Conservation (phyloP, 1,284 basidiomycete species). For the Heterobasidion irregulare region DNA sequence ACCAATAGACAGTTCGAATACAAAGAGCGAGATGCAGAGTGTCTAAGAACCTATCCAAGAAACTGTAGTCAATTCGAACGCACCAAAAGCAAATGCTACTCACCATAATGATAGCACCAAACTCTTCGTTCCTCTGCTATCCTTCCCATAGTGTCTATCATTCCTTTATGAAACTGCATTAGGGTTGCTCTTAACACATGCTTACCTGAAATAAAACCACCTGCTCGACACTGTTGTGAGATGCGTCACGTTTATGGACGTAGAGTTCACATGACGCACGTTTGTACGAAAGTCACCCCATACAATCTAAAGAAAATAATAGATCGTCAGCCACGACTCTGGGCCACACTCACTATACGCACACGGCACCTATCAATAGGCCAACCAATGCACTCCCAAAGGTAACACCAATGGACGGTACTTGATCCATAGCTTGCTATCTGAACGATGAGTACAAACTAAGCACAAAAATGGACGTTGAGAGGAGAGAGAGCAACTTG, state of each 20-base stretch:
- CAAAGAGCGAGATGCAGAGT: constrained; percentile 19
- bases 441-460: too few relatives aligned
- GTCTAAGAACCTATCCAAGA: constrained; percentile 13
- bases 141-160: constrained; percentile 15
- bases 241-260: background rate
- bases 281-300: constrained; percentile 21
- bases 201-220: too few relatives aligned
- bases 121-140: constrained; percentile 13
- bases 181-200: too few relatives aligned
- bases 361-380: constrained; percentile 18
- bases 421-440: too few relatives aligned
- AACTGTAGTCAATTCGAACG: background rate
- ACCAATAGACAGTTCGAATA: constrained; percentile 20
- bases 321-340: background rate
- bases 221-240: too few relatives aligned
- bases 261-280: constrained; percentile 11
- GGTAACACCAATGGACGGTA: background rate
- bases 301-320: constrained; percentile 14
- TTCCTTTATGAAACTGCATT: background rate
- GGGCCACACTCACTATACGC: constrained; percentile 3
- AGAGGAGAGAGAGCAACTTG: too few relatives aligned
- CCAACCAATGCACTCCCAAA: constrained; percentile 7
- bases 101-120: constrained; percentile 17
- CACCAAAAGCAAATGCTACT: background rate
- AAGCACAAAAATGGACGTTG: too few relatives aligned